phyloP scores from a whole-genome alignment of 2,329 filamentous ascomycete species.

The Diaporthe caulivora region DNA sequence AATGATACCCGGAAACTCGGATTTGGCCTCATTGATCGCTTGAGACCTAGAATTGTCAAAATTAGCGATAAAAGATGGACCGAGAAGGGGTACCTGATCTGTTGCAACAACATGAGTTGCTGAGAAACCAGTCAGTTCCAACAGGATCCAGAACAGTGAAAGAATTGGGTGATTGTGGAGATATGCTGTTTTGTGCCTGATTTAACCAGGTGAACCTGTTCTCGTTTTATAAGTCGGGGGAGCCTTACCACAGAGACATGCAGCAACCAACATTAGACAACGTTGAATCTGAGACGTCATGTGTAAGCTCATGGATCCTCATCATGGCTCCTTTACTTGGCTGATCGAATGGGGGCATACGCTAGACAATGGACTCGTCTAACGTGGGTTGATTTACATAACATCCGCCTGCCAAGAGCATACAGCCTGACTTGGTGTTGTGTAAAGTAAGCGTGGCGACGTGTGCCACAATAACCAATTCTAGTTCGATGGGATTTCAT shows the following conservation, averaged over 20 bases:
- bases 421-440: not conserved
- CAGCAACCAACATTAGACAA: not conserved
- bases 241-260: not conserved
- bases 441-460: not conserved
- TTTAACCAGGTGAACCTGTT: not conserved
- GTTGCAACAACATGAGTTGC: not conserved
- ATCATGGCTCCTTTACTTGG: conserved; percentile 14
- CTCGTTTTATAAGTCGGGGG: not conserved
- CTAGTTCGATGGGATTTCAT: not conserved
- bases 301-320: conserved; percentile 5
- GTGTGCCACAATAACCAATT: not conserved
- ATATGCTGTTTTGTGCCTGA: not conserved
- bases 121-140: not conserved
- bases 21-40: not conserved
- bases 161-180: not conserved
- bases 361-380: not conserved
- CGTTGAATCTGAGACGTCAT: not conserved
- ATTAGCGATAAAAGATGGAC: not conserved
- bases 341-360: not conserved
- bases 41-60: not conserved
- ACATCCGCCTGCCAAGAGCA: not conserved
- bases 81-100: conserved; percentile 5
- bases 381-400: not conserved
- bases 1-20: not conserved
- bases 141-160: not conserved